phyloP scores from a whole-genome alignment of 139 green algal species.

The Bryopsis sp. region DNA sequence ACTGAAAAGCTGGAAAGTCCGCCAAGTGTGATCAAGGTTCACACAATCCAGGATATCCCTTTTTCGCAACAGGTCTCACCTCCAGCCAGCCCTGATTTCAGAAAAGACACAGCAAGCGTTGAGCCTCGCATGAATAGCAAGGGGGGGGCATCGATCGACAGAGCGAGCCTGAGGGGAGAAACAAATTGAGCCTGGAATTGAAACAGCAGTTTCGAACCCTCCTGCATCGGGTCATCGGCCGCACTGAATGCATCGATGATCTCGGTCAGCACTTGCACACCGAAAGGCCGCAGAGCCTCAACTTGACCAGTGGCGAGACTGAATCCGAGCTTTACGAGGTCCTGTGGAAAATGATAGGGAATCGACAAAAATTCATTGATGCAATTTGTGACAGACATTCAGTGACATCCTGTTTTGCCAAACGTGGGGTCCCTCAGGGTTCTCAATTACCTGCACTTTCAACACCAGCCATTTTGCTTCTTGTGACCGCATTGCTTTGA shows the following conservation, averaged over 20 bases:
- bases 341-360: neutral
- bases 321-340: neutral
- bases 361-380: too few relatives aligned
- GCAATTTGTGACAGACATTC: too few relatives aligned
- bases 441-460: too few relatives aligned
- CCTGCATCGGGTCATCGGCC: neutral
- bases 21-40: too few relatives aligned
- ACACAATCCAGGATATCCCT: too few relatives aligned
- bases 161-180: neutral
- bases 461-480: too few relatives aligned
- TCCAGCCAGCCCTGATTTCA: neutral
- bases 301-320: conserved; percentile 1
- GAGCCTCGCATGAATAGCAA: conserved; percentile 5
- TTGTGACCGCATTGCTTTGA: neutral
- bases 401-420: too few relatives aligned
- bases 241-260: neutral
- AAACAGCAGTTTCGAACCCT: conserved; percentile 1
- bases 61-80: too few relatives aligned
- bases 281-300: neutral
- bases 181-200: conserved; percentile 14
- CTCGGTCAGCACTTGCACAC: neutral
- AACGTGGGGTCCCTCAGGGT: too few relatives aligned
- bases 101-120: neutral
- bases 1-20: too few relatives aligned
- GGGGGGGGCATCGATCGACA: neutral